Evolutionary conservation across 1,284 basidiomycete species (phyloP), one percentile per base, ranked within the genome.

Genomic region (Microbotryum saponariae): DNA sequence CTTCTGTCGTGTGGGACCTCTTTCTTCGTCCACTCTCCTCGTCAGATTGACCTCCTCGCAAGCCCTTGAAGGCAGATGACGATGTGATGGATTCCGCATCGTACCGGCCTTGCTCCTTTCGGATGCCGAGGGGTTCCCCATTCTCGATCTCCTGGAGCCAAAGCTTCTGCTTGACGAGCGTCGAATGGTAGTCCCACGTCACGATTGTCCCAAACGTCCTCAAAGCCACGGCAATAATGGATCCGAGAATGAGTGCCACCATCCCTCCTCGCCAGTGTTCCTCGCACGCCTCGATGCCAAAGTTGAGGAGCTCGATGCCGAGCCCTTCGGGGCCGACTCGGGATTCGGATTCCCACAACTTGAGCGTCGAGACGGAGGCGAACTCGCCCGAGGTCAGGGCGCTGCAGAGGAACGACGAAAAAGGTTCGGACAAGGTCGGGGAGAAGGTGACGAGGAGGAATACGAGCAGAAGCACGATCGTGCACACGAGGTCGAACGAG

Each of bases 261-360:
- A 64, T 56, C 8, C 58, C 63, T 8, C n/a, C 12, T 6, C 52
- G 55, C 65, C 65, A 67, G 20, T 12, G 18, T 12, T 67, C 62
- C 16, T 67, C 65, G 60, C 65, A 67, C 42, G 62, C 52, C 23
- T 67, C 65, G 62, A 67, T 49, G 16, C 61, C 61, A 61, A 59
- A 66, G 18, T 45, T 33, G 21, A 60, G 3, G 14, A 65, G 10
- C 18, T 58, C 59, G 61, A 59, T 48, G 27, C 53, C 52, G 20
- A 48, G 51, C 7, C 46, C 23, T 37, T 27, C 25, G 23, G 48
- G 21, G 1, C n/a, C 49, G 27, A 23, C 44, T 5, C 14, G 10
- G 29, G 48, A 27, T 45, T n/a, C 51, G 16, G 29, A 23, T 4
- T 48, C 23, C 16, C 27, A 6, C 48, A 64, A 45, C 54, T 29